A percentile compares a stretch with the other conserved stretches of the same genome.
Conservation (phyloP, 2,329 filamentous ascomycete species). For the Periglandula ipomoeae region DNA sequence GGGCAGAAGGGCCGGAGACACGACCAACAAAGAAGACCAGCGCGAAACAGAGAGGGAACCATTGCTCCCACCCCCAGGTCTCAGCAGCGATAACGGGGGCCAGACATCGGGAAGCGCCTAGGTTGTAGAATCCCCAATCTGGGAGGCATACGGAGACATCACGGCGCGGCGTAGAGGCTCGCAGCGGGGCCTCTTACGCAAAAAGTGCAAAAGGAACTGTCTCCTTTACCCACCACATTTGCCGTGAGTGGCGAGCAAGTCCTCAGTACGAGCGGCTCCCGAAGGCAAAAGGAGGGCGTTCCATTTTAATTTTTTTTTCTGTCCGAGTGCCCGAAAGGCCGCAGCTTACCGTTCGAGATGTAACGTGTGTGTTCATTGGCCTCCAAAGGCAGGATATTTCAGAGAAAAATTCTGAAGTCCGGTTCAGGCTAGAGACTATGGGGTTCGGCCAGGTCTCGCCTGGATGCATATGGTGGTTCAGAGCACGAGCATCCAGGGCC, state of each 20-base stretch:
- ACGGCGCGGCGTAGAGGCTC: conserved; percentile 1
- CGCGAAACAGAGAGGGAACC: background rate
- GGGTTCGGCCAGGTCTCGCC: background rate
- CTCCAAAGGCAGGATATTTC: background rate
- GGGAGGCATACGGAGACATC: conserved; percentile 2
- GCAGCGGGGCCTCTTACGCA: background rate
- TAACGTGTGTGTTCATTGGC: background rate
- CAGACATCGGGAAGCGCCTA: background rate
- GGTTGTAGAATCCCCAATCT: background rate
- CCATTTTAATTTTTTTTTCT: background rate
- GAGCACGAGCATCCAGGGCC: background rate
- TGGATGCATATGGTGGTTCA: too few relatives aligned
- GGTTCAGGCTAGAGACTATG: background rate
- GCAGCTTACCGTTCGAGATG: background rate
- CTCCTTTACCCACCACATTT: background rate
- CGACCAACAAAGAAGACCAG: background rate
- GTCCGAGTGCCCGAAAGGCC: background rate
- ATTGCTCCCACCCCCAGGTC: background rate
- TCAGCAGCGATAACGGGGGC: conserved; percentile 7
- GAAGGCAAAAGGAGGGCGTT: background rate
- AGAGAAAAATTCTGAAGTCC: background rate
- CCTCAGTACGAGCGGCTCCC: background rate
- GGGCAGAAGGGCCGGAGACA: background rate
- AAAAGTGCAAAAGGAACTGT: background rate
- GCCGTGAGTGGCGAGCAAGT: background rate